These are phyloP conservation scores for Candida coquimbonensis DNA, from an alignment of 805 yeast genomes.

Conservation along the genomic window DNA sequence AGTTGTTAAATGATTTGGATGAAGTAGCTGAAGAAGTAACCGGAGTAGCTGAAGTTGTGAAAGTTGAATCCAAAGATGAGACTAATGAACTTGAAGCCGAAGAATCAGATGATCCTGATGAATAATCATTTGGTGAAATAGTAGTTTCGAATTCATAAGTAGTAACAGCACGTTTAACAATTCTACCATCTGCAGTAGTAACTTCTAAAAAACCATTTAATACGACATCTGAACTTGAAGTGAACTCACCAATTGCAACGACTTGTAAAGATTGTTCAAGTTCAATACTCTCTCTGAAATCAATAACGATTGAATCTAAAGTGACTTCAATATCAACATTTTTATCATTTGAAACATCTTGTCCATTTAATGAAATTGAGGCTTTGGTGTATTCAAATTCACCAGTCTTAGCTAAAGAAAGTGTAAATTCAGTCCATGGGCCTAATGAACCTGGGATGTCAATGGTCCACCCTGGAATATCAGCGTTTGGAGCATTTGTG, in stretches of 20 bases:
- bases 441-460: constrained; percentile 14
- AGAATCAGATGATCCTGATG: not conserved
- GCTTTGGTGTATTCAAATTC: constrained; percentile 5
- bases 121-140: not conserved
- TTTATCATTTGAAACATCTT: not conserved
- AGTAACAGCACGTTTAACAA: not conserved
- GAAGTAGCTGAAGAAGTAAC: not conserved
- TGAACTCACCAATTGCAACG: not conserved
- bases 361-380: constrained; percentile 5
- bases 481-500: constrained; percentile 3
- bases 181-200: not conserved
- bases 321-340: not conserved
- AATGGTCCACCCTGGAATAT: constrained; percentile 10
- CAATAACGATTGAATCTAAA: not conserved
- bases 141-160: not conserved
- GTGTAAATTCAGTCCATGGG: constrained; percentile 14
- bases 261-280: not conserved
- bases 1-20: not conserved
- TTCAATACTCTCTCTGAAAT: not conserved
- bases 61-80: not conserved
- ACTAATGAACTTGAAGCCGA: not conserved
- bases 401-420: constrained; percentile 5
- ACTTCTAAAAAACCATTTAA: not conserved
- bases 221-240: not conserved
- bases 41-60: not conserved